Evolutionary conservation across 1,139 yeast species (phyloP), one percentile per base, ranked within the genome.

Genomic region (Blastobotrys arbuscula): DNA sequence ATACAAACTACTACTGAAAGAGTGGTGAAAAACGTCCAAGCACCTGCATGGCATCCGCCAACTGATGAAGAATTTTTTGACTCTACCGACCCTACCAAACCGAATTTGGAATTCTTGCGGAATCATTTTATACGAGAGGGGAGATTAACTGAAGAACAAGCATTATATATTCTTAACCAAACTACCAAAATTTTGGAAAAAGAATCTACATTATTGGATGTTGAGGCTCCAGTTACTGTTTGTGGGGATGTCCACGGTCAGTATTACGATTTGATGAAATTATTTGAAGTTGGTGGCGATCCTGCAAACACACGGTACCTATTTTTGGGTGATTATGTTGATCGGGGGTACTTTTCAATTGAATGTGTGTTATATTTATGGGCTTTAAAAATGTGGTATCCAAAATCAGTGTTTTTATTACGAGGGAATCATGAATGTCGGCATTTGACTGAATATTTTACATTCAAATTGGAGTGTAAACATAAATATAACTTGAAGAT

Each of bases 161-260:
- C 89, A 1, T 62, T 82, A 41, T 73, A 73, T 48, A 89, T 92
- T 49, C 65, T 92, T 49, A 64, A 71, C 31, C 75, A 74, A 64
- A 95, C 95, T n/a, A 81, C 90, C 0, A 74, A 73, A 40, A 66
- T 82, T n/a, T 72, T 92, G 54, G 66, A 76, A 31, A 64, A 69
- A 42, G 97, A 92, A 62, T 95, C 96, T 3, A 92, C 86, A 57
- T 66, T 92, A 59, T 70, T 92, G 50, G 76, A 76, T 28, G 85
- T 92, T 1, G 90, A 90, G 2, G 95, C 97, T 0, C 98, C 98
- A 0, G 88, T 92, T 3, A 90, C 97, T 1, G 89, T 92, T 1
- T 90, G 97, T 70, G 97, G 98, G 48, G 98, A 92, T 66, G 77
- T 92, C 26, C 98, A 92, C 66, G 98, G 98, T 8, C 98, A 92